phyloP scores from a whole-genome alignment of 2,329 filamentous ascomycete species.

The Domatiomyces globalis region DNA sequence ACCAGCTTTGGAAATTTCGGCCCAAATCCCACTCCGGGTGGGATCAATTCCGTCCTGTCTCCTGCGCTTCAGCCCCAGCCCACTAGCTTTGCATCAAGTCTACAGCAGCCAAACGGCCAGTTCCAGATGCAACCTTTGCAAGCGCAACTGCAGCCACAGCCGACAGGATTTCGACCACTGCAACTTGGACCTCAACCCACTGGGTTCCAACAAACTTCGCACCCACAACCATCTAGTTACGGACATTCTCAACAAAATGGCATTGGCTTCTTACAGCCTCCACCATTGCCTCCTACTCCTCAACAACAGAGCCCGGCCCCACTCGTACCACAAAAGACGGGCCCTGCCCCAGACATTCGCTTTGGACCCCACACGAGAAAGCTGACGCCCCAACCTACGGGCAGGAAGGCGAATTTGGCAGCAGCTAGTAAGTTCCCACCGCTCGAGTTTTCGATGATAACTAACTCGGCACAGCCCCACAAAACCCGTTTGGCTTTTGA shows the following conservation, averaged over 20 bases:
- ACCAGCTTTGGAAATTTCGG: slow-evolving; percentile 37
- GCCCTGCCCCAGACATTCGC: slow-evolving; percentile 71
- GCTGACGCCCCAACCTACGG: slow-evolving; percentile 72
- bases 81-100: slow-evolving; percentile 29
- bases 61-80: slow-evolving; percentile 35
- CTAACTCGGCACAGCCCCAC: slow-evolving; percentile 38
- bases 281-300: slow-evolving; percentile 43
- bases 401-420: slow-evolving; percentile 73
- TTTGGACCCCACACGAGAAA: slow-evolving; percentile 76
- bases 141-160: slow-evolving; percentile 40
- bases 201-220: slow-evolving; percentile 21
- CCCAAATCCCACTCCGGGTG: slow-evolving; percentile 35
- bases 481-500: slow-evolving; percentile 57
- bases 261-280: slow-evolving; percentile 31
- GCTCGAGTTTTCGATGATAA: slow-evolving; percentile 12
- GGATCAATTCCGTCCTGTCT: slow-evolving; percentile 40
- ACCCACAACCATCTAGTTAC: slow-evolving; percentile 15
- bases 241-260: slow-evolving; percentile 26
- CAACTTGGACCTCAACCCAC: slow-evolving; percentile 32
- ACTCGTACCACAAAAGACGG: slow-evolving; percentile 63
- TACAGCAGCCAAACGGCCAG: slow-evolving; percentile 33
- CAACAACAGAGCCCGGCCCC: slow-evolving; percentile 46
- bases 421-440: slow-evolving; percentile 73
- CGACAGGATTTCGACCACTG: slow-evolving; percentile 41
- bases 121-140: not conserved